Base-by-base conservation (phyloP, 2,329 filamentous ascomycete genomes). In the Microcyclosporella mali region DNA sequence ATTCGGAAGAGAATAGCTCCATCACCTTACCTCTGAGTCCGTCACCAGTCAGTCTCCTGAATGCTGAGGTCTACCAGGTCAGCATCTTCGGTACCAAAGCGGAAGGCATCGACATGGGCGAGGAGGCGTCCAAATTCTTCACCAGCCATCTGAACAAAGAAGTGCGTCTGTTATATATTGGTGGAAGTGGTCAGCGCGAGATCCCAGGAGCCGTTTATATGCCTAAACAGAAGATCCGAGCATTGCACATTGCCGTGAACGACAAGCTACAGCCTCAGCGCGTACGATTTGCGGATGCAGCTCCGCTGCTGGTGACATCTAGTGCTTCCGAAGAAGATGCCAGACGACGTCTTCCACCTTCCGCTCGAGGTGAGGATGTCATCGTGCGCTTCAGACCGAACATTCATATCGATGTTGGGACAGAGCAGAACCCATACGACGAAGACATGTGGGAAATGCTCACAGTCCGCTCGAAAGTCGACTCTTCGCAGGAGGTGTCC, bases 251-350 rank as follows among this genome's bases (percentile, higher is more conserved):
- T 25, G 49, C 56, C 2, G 58, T 61, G 28, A 61, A 61, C 38
- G 58, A 61, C 43, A 60, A 58, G 46, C 44, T 62, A 30, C 57
- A 59, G 33, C 59, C 59, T 12, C 59, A 62, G 38, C 46, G 57
- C n/a, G 48, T 62, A 2, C 56, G 59, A 8, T 62, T 62, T 35
- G 59, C 59, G 8, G 59, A 62, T 40, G 59, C 59, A 4, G 58
- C 59, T 16, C 59, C 59, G 4, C 31, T 62, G 17, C 53, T 62
- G 8, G 56, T 62, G 16, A 62, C 59, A 1, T 59, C 59, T 1
- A 61, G 56, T n/a, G 59, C 59, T 6, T 62, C 59, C 3, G 59
- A 62, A 39, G 57, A 61, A 38, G 59, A 61, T 28, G 59, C 59
- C 11, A 47, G 59, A 27, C 45, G 48, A 27, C 39, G 59, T 38